Conservation (phyloP, 345 rosid genomes). For the Cardamine resedifolia region DNA sequence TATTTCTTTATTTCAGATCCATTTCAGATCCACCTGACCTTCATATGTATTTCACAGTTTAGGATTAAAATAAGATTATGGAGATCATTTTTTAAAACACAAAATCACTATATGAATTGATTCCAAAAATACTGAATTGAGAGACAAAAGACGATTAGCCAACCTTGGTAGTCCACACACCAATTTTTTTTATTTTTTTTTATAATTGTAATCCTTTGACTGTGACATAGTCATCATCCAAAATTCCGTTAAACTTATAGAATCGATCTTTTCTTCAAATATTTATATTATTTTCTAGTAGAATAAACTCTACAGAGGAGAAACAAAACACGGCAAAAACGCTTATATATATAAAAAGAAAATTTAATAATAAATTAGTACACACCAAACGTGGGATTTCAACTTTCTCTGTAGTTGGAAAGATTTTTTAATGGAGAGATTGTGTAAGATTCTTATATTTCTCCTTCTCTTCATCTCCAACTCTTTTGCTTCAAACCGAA, state of each 20-base stretch:
- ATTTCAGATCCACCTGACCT: too few relatives aligned
- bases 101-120: too few relatives aligned
- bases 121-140: neutral
- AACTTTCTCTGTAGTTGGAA: neutral
- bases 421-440: slow-evolving; percentile 18
- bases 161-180: neutral
- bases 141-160: slow-evolving; percentile 2
- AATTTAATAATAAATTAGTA: neutral
- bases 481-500: slow-evolving; percentile 6
- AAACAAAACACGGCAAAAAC: slow-evolving; percentile 18
- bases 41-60: too few relatives aligned
- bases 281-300: neutral
- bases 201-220: neutral
- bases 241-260: neutral
- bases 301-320: neutral
- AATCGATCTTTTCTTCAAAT: neutral
- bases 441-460: neutral
- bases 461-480: slow-evolving; percentile 5
- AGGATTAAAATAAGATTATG: too few relatives aligned
- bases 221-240: too few relatives aligned
- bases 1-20: too few relatives aligned
- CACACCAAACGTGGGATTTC: neutral
- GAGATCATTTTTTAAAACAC: too few relatives aligned
- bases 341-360: neutral
- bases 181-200: neutral